These are phyloP conservation scores for Eucalyptus decipiens DNA, from an alignment of 345 rosid species.

Conservation along the genomic window DNA sequence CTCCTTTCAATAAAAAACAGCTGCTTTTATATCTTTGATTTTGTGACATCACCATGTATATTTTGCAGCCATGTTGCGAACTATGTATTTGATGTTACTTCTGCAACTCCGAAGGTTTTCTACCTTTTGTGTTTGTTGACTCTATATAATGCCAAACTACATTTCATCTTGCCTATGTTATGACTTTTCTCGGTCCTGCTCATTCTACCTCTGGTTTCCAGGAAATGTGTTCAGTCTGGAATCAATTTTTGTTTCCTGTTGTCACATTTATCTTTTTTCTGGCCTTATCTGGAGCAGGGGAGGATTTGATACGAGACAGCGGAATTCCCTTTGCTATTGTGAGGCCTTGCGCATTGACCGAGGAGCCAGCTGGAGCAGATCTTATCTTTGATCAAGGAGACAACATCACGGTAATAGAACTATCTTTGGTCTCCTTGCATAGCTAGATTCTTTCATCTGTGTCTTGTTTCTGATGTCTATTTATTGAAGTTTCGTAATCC, in stretches of 20 bases:
- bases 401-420: slow-evolving; percentile 52
- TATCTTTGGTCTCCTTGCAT: background rate
- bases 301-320: slow-evolving; percentile 78
- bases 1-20: background rate
- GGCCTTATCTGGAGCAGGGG: slow-evolving; percentile 25
- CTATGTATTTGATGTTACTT: background rate
- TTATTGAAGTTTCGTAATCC: background rate
- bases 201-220: background rate
- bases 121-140: background rate
- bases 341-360: slow-evolving; percentile 88
- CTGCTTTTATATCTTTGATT: background rate
- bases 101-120: background rate
- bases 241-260: background rate
- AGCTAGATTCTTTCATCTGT: background rate
- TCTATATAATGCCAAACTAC: background rate
- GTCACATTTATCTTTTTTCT: background rate
- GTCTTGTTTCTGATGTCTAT: background rate
- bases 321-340: slow-evolving; percentile 83
- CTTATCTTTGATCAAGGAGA: slow-evolving; percentile 95
- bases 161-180: background rate
- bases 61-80: background rate
- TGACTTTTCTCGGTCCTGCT: background rate
- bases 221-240: background rate
- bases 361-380: slow-evolving; percentile 97
- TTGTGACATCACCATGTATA: background rate